Evolutionary conservation across 2,329 filamentous ascomycete genomes (phyloP), one percentile per base, ranked within the genome.

Genomic region (Venturia nashicola): DNA sequence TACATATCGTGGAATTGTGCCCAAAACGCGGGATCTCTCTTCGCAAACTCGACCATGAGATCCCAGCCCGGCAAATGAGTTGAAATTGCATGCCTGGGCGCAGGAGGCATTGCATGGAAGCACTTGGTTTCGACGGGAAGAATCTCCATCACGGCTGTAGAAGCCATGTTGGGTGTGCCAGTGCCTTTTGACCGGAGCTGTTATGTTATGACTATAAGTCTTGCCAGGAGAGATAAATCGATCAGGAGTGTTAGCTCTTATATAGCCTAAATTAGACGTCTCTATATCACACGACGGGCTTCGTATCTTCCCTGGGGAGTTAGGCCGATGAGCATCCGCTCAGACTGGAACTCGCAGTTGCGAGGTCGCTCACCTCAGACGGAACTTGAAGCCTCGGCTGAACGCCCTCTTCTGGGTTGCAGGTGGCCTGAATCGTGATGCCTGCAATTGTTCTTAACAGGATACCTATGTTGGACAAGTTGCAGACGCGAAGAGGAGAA

Each of bases 1-100:
- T 65, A 65, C 44, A 65, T 65, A 14, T 64, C 48, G 11, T 55
- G 36, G 34, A 65, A 65, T 40, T 64, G 40, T n/a, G 64, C 61
- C 23, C 65, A 61, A 43, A 65, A 59, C 11, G 5, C 62, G 18
- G 62, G 62, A 27, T 65, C 48, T 18, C 44, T 59, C 61, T 65
- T 64, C 16, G n/a, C 23, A 42, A 65, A 64, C 16, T 64, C 61
- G 51, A 65, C 27, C 34, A 65, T 61, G 5, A 40, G 8, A 18
- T 64, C 44, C 64, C 64, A 65, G 18, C 39, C 48, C 5, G 59
- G 63, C 62, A 64, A 27, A 42, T 64, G 62, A 34, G 51, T 57
- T 5, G 55, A 44, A 5, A 64, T 64, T 7, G 62, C 39, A 32
- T 65, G 59, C 27, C 42, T 39, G 23, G 61, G 61, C 12, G 51